These are phyloP conservation scores for Scleroderma citrinum DNA, from an alignment of 768 basidiomycete species.

Conservation along the genomic window DNA sequence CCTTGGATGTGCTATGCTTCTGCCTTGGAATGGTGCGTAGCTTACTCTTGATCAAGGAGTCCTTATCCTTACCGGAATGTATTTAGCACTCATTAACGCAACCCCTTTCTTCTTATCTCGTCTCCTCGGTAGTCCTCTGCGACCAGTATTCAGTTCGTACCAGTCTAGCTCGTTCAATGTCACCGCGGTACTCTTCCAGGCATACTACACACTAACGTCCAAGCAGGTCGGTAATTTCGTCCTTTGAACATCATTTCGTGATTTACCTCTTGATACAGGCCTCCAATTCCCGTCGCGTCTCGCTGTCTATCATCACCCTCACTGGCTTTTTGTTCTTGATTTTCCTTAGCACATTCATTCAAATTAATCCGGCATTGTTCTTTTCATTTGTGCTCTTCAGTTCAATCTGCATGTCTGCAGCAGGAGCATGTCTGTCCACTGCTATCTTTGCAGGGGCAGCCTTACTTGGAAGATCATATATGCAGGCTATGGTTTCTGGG, in stretches of 20 bases:
- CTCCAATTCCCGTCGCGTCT: conserved; percentile 53
- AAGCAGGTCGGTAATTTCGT: conserved; percentile 48
- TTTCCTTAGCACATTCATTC: conserved; percentile 60
- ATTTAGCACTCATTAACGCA: conserved; percentile 76
- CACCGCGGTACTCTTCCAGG: conserved; percentile 63
- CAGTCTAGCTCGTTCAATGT: conserved; percentile 58
- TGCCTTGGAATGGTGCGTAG: conserved; percentile 85
- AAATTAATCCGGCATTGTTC: conserved; percentile 48
- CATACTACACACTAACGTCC: conserved; percentile 64
- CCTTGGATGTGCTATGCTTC: conserved; percentile 70
- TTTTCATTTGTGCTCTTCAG: conserved; percentile 61
- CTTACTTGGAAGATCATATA: conserved; percentile 64
- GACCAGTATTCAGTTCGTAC: conserved; percentile 59
- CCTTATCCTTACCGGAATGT: conserved; percentile 1
- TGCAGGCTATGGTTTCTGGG: conserved; percentile 76
- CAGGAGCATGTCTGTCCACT: conserved; percentile 72
- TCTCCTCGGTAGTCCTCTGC: conserved; percentile 52
- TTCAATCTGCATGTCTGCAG: conserved; percentile 50
- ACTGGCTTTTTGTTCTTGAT: conserved; percentile 52
- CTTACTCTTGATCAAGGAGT: not conserved
- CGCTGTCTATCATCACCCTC: conserved; percentile 44
- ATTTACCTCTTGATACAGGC: conserved; percentile 34
- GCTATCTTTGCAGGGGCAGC: conserved; percentile 77
- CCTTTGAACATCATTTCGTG: not conserved
- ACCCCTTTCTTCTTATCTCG: conserved; percentile 76